A percentile compares a stretch with the other conserved stretches of the same genome.
These are phyloP conservation scores for Helotiales sp. DNA, from an alignment of 2,329 filamentous ascomycete genomes.

Conservation along the genomic window DNA sequence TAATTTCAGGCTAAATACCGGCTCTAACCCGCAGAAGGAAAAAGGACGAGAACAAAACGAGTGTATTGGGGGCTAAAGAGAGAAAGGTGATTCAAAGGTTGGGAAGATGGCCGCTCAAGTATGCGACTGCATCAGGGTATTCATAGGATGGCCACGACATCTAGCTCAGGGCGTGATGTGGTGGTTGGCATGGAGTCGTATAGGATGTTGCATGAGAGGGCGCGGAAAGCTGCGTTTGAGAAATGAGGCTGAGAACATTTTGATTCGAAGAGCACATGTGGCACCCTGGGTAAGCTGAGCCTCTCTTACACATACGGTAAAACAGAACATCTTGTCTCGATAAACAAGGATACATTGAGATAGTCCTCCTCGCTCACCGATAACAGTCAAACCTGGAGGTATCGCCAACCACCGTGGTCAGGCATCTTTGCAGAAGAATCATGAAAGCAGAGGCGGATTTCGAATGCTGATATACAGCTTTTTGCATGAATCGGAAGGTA, in stretches of 20 bases:
- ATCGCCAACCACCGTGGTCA: not conserved
- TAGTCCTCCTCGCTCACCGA: not conserved
- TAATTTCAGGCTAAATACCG: not conserved
- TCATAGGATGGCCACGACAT: not conserved
- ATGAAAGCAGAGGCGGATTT: not conserved
- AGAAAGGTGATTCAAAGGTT: not conserved
- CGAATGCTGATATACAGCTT: not conserved
- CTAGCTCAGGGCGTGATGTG: not conserved
- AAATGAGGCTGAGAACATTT: not conserved
- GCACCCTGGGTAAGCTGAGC: not conserved
- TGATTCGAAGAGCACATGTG: not conserved
- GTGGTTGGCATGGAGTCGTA: not conserved
- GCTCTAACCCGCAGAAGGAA: not conserved
- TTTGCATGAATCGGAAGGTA: constrained; percentile 1
- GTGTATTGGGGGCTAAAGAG: not conserved
- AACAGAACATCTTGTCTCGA: not conserved
- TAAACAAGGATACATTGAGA: not conserved
- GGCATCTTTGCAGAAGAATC: not conserved
- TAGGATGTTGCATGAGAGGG: not conserved
- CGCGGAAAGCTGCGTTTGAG: not conserved
- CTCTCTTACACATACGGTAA: not conserved
- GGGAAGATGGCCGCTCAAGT: not conserved
- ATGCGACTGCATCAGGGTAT: not conserved
- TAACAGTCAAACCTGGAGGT: not conserved
- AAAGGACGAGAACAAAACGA: constrained; percentile 1